Conservation (phyloP, 2,329 filamentous ascomycete genomes). For the Chalaropsis thielavioides region DNA sequence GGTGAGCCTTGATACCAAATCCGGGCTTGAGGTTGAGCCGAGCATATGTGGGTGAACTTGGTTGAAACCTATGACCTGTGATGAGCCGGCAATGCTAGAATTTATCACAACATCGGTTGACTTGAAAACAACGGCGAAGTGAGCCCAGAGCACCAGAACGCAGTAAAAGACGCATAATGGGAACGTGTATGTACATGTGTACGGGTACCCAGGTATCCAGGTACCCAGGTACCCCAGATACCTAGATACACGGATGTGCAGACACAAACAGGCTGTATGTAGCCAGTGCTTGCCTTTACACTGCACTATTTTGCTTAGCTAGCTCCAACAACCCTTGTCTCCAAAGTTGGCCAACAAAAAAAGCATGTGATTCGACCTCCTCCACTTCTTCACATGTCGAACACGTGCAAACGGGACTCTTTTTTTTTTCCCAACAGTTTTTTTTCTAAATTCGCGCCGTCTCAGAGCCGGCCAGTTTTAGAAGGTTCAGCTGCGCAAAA, state of each 20-base stretch:
- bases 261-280: neutral
- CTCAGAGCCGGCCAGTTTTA: neutral
- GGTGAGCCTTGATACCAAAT: neutral
- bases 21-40: neutral
- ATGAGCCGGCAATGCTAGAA: neutral
- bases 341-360: conserved; percentile 15
- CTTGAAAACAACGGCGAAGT: neutral
- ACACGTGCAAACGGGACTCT: conserved; percentile 16
- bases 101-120: too few species aligned
- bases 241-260: neutral
- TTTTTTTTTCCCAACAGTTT: conserved; percentile 18
- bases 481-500: neutral
- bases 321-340: conserved; percentile 6
- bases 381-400: conserved; percentile 12
- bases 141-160: neutral
- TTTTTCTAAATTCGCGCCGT: conserved; percentile 9
- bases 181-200: too few species aligned
- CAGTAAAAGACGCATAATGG: neutral
- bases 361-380: conserved; percentile 17
- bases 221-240: neutral
- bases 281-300: neutral
- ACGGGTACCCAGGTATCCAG: neutral
- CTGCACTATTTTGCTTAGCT: neutral
- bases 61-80: neutral
- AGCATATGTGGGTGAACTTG: neutral